Base-by-base conservation (phyloP, 305 asterid species). In the Fraxinus xanthoxyloides region DNA sequence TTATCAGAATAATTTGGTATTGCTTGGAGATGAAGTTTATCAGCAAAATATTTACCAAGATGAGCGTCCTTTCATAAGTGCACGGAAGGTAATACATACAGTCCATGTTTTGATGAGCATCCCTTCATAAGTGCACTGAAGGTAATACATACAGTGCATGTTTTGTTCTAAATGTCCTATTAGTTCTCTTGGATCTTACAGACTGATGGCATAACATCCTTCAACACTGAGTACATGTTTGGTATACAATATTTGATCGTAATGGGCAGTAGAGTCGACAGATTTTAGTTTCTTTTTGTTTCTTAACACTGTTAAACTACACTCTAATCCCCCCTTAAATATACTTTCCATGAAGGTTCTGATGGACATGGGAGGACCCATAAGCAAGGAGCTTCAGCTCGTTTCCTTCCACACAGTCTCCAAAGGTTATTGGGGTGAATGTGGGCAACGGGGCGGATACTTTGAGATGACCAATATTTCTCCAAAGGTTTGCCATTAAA, bases 371-470 rank as follows among this genome's bases (percentile, higher is more conserved):
- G 97, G 97, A 26, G 89, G 91, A 38, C 97, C 97, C 70, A 83
- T 97, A 75, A 97, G 96, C 91, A 91, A 90, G 87, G 97, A 89
- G 82, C 81, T 92, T 79, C 91, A 97, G 89, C 97, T 97, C 8
- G 95, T 97, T 79, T 97, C 99, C 2, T 97, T 93, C 81, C 98
- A 97, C 93, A 97, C 98, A 0, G 97, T 97, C 83, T 97, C 99
- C 3, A 97, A 97, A 85, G 99, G 99, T 85, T 93, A 90, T 82
- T 97, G 86, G 88, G 98, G 99, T 74, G 99, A 97, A 88, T 97
- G 99, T 85, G 99, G 99, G 79, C 99, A 97, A 80, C 98, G 99
- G 72, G 98, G 99, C 36, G 98, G 96, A 72, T 97, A 97, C 91
- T 97, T 97, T 78, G 98, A 97, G 92, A 94, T 97, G 99, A 94